Evolutionary conservation across 257 asterid genomes (phyloP).

Genomic region (Asclepias syriaca): DNA sequence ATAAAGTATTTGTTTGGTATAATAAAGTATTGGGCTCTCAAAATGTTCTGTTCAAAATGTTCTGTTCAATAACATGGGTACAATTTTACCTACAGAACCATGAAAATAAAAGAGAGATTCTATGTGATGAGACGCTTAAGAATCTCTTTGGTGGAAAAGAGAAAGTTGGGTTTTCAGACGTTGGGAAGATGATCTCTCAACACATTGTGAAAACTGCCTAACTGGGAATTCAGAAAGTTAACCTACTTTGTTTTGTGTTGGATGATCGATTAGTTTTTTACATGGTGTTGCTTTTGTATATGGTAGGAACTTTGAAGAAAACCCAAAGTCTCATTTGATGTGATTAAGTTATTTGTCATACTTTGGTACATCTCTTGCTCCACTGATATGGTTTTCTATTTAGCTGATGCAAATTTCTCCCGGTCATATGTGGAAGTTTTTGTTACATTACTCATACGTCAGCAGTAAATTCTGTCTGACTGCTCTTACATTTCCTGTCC

Average conservation of each 20-base stretch:
- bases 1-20: too few species aligned
- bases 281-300: background rate
- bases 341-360: background rate
- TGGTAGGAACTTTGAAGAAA: background rate
- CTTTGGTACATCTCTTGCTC: background rate
- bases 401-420: background rate
- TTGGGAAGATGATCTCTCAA: conserved; percentile 45
- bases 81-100: conserved; percentile 41
- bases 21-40: too few species aligned
- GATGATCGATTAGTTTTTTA: background rate
- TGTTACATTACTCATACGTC: too few species aligned
- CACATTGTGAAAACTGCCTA: conserved; percentile 44
- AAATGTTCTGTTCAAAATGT: too few species aligned
- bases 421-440: background rate
- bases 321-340: background rate
- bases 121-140: conserved; percentile 57
- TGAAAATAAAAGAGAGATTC: conserved; percentile 45
- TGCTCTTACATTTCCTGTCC: too few species aligned
- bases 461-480: too few species aligned
- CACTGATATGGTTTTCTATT: background rate
- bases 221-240: background rate
- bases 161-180: conserved; percentile 55
- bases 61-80: background rate
- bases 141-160: conserved; percentile 50
- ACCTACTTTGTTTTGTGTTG: background rate